A percentile compares a stretch with the other conserved stretches of the same genome.
Conservation (phyloP, 2,329 filamentous ascomycete species). For the Trichophyton benhamiae region DNA sequence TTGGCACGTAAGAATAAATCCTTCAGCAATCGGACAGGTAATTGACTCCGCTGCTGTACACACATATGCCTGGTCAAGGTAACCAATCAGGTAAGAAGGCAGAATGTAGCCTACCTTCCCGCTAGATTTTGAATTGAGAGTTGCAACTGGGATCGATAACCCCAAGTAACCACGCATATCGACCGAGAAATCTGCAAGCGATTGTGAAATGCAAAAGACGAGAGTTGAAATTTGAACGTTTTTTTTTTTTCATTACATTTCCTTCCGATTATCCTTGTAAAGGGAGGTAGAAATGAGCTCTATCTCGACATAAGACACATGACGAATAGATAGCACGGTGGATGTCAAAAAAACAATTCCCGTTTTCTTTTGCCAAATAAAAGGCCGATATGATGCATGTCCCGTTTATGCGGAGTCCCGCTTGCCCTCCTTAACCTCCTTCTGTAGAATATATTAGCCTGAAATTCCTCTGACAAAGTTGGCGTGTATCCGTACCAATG, state of each 20-base stretch:
- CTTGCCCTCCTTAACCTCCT: constrained; percentile 96
- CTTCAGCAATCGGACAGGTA: constrained; percentile 55
- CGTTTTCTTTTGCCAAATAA: constrained; percentile 1
- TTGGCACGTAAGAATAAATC: constrained; percentile 53
- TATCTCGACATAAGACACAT: constrained; percentile 14
- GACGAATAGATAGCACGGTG: constrained; percentile 11
- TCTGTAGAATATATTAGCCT: constrained; percentile 47
- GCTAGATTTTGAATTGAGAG: not conserved
- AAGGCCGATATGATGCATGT: constrained; percentile 11
- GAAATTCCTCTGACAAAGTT: not conserved
- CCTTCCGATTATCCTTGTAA: not conserved
- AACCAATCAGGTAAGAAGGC: not conserved
- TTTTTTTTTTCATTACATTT: constrained; percentile 7
- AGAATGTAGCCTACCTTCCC: not conserved
- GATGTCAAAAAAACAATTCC: not conserved
- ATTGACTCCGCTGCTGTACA: constrained; percentile 53
- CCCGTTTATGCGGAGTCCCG: constrained; percentile 64
- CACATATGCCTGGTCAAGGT: constrained; percentile 47
- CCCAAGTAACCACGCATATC: not conserved
- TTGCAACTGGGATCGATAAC: not conserved
- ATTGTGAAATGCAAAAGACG: not conserved
- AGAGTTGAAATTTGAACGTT: not conserved
- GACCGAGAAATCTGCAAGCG: not conserved
- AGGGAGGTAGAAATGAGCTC: constrained; percentile 1
- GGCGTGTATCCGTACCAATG: constrained; percentile 58